These are phyloP conservation scores for Trichoderma orchidacearum DNA, from an alignment of 495 filamentous ascomycete genomes.

Conservation along the genomic window DNA sequence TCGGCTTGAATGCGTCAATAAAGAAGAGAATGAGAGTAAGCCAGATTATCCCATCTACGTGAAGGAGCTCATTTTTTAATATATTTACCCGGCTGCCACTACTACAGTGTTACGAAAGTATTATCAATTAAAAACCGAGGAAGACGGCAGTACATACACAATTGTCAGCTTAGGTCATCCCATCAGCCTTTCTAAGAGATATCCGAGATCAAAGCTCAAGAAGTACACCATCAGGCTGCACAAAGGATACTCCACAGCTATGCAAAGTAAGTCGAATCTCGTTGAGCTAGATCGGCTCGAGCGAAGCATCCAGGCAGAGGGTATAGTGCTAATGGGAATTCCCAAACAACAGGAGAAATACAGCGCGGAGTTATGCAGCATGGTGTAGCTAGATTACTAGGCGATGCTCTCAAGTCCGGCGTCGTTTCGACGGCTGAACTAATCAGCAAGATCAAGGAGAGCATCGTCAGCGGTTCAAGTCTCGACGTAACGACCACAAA, in stretches of 20 bases:
- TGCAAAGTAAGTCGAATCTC: conserved; percentile 13
- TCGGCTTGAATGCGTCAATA: conserved; percentile 10
- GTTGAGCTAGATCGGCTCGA: too few species aligned
- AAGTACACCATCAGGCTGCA: conserved; percentile 22
- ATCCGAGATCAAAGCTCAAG: conserved; percentile 15
- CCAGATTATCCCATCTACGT: conserved; percentile 3
- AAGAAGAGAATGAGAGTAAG: conserved; percentile 8
- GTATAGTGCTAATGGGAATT: not conserved
- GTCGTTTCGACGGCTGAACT: conserved; percentile 20
- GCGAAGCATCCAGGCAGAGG: too few species aligned
- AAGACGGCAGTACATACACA: conserved; percentile 15
- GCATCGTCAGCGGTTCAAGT: conserved; percentile 14
- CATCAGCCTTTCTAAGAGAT: conserved; percentile 16
- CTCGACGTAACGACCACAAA: conserved; percentile 18
- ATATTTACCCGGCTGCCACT: not conserved
- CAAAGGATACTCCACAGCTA: conserved; percentile 16
- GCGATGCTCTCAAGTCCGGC: conserved; percentile 17
- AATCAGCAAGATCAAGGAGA: conserved; percentile 18
- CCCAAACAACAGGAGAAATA: conserved; percentile 13
- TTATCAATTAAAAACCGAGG: conserved; percentile 14
- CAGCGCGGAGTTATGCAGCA: conserved; percentile 19
- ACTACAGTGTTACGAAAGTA: conserved; percentile 12
- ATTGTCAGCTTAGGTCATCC: conserved; percentile 23
- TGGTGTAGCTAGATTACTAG: conserved; percentile 14
- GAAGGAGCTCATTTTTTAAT: not conserved